phyloP scores from a whole-genome alignment of 2,329 filamentous ascomycete genomes.

The Cryphonectria japonica region DNA sequence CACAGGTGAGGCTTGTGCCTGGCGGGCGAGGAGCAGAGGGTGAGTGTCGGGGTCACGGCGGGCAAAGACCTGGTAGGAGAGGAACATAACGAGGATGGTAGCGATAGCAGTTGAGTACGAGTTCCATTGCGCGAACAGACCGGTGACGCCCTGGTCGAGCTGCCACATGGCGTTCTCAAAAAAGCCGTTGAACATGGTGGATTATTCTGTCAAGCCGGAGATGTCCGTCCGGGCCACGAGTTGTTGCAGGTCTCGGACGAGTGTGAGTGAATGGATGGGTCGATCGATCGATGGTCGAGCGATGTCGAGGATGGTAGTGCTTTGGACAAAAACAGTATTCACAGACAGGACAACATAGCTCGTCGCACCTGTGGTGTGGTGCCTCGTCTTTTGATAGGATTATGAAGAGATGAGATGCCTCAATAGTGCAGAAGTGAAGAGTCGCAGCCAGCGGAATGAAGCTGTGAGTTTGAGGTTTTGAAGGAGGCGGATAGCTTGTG shows the following conservation, averaged over 20 bases:
- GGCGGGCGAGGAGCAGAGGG: constrained; percentile 85
- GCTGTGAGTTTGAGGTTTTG: neutral
- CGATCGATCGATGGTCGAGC: neutral
- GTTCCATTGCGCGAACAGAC: constrained; percentile 80
- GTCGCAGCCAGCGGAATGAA: neutral
- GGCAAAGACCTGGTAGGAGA: constrained; percentile 72
- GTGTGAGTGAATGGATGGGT: too few relatives aligned
- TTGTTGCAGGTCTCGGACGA: neutral
- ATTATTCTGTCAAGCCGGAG: constrained; percentile 3
- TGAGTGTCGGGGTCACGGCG: constrained; percentile 86
- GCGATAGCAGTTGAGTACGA: constrained; percentile 74
- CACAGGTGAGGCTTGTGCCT: constrained; percentile 77
- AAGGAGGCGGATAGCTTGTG: neutral
- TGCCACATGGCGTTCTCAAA: constrained; percentile 64
- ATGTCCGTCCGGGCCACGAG: neutral
- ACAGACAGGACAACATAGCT: constrained; percentile 11
- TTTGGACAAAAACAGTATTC: neutral
- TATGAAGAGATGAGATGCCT: neutral
- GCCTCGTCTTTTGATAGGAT: neutral
- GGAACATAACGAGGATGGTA: constrained; percentile 65
- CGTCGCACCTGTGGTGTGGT: constrained; percentile 4
- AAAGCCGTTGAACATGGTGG: constrained; percentile 29
- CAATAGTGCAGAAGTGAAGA: neutral
- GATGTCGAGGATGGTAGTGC: neutral
- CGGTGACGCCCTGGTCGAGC: constrained; percentile 72